Evolutionary conservation across 331 rosid species (phyloP).

Genomic region (Malus hybrid): DNA sequence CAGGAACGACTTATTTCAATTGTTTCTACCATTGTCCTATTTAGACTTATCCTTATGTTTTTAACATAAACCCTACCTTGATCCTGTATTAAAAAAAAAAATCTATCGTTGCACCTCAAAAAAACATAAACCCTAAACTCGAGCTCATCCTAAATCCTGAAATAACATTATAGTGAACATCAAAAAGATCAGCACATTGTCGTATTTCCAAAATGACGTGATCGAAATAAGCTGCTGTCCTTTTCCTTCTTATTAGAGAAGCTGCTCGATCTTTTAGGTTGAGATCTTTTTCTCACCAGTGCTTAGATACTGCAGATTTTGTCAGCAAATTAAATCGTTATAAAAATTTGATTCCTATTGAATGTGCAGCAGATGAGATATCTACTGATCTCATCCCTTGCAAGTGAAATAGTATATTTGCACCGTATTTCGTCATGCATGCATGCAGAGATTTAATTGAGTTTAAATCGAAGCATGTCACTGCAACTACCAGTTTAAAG

Average conservation of each 20-base stretch:
- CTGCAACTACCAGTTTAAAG: neutral
- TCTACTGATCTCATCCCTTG: neutral
- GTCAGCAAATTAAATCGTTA: neutral
- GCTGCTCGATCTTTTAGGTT: neutral
- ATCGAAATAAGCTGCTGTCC: neutral
- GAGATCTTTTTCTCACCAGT: neutral
- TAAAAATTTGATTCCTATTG: neutral
- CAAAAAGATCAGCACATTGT: neutral
- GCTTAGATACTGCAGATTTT: neutral
- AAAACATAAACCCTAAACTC: neutral
- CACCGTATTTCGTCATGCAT: neutral
- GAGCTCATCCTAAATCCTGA: neutral
- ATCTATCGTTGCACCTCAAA: neutral
- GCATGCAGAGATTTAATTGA: neutral
- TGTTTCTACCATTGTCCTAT: neutral
- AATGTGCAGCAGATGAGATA: neutral
- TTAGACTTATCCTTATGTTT: too few relatives aligned
- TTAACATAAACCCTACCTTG: too few relatives aligned
- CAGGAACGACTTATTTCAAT: neutral
- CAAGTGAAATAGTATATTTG: neutral
- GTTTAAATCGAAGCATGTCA: neutral
- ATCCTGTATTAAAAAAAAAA: too few relatives aligned
- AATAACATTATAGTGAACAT: neutral
- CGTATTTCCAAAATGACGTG: neutral
- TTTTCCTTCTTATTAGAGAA: neutral